Conservation (phyloP, 164 flowering plant genomes). For the Nymphaea colorata region DNA sequence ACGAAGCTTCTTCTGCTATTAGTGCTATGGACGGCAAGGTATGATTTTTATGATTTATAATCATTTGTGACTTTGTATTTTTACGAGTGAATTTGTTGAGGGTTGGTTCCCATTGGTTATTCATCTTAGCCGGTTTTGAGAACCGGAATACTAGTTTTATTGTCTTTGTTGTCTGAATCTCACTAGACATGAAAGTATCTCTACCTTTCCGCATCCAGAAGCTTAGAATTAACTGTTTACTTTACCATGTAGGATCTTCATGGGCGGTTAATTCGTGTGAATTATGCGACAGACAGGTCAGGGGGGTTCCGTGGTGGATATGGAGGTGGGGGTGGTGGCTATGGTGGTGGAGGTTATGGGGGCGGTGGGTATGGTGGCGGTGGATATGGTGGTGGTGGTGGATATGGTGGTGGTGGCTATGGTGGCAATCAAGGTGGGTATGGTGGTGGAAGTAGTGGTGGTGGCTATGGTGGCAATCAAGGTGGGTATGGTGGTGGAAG, state of each 20-base stretch:
- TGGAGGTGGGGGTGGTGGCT: slow-evolving; percentile 9
- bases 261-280: slow-evolving; percentile 62
- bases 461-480: slow-evolving; percentile 7
- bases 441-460: slow-evolving; percentile 9
- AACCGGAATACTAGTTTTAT: neutral
- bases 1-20: slow-evolving; percentile 32
- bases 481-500: slow-evolving; percentile 1
- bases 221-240: too few species aligned
- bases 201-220: too few species aligned
- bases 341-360: slow-evolving; percentile 7
- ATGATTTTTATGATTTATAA: neutral
- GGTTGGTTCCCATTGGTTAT: neutral
- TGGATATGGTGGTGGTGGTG: slow-evolving; percentile 1
- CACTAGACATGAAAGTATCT: neutral
- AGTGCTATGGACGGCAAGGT: slow-evolving; percentile 42
- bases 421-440: slow-evolving; percentile 5
- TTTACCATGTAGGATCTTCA: slow-evolving; percentile 45
- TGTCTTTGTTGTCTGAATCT: neutral
- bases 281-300: slow-evolving; percentile 60
- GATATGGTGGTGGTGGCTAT: neutral
- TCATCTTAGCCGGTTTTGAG: neutral
- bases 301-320: slow-evolving; percentile 18
- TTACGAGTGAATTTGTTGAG: neutral
- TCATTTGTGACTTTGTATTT: neutral
- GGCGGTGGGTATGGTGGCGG: slow-evolving; percentile 7